These are phyloP conservation scores for Sesbania bispinosa DNA, from an alignment of 306 rosid species.

Conservation along the genomic window DNA sequence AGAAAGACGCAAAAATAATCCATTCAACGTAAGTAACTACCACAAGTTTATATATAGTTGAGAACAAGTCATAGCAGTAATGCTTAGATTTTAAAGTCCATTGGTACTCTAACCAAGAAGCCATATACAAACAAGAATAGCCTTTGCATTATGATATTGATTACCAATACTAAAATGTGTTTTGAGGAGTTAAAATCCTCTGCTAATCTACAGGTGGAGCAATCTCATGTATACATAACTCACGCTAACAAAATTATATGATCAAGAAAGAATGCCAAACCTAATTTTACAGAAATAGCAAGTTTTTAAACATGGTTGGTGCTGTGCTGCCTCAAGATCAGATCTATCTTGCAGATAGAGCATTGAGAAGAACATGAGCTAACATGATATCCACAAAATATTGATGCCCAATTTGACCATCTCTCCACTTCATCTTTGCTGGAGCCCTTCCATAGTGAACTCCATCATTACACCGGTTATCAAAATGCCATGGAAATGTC, in stretches of 20 bases:
- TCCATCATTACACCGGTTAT: constrained; percentile 89
- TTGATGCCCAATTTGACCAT: constrained; percentile 89
- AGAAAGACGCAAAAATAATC: not conserved
- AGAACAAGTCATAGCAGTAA: not conserved
- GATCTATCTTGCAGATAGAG: constrained; percentile 54
- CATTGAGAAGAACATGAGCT: constrained; percentile 83
- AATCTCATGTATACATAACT: constrained; percentile 24
- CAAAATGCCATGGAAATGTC: constrained; percentile 96
- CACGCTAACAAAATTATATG: constrained; percentile 22
- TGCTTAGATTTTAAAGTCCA: not conserved
- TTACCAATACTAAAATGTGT: constrained; percentile 7
- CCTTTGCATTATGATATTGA: constrained; percentile 3
- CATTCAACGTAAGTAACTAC: not conserved
- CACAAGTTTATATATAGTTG: not conserved
- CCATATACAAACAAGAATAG: constrained; percentile 5
- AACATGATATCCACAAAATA: constrained; percentile 92
- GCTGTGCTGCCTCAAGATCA: too few relatives aligned
- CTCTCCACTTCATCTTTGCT: constrained; percentile 74
- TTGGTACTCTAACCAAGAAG: not conserved
- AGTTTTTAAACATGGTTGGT: too few relatives aligned
- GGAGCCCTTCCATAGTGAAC: constrained; percentile 98
- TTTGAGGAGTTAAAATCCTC: too few relatives aligned
- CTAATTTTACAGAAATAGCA: too few relatives aligned
- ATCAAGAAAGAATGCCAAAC: constrained; percentile 49
- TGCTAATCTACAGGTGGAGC: constrained; percentile 39